A percentile compares a stretch with the other conserved stretches of the same genome.
These are phyloP conservation scores for Phytophthora parvispora DNA, from an alignment of 352 stramenopile genomes.

Conservation along the genomic window DNA sequence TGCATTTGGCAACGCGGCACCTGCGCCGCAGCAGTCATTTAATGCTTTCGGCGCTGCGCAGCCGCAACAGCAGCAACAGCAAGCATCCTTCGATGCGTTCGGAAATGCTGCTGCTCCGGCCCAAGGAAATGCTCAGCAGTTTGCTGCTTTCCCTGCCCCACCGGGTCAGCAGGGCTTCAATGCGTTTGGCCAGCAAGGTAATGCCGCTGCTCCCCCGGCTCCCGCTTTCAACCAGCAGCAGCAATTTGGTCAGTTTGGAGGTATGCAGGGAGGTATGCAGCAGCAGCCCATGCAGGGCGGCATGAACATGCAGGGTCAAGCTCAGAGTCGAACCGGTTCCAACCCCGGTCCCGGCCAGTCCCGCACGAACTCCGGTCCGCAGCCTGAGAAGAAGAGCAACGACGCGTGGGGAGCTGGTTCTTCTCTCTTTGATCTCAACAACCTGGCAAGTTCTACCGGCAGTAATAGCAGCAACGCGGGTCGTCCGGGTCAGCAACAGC, in stretches of 20 bases:
- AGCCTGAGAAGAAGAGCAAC: conserved; percentile 64
- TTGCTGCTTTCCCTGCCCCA: conserved; percentile 51
- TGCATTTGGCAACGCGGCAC: conserved; percentile 47
- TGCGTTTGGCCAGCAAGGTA: conserved; percentile 56
- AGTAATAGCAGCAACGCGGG: conserved; percentile 28
- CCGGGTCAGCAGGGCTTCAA: conserved; percentile 57
- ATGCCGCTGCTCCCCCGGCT: conserved; percentile 35
- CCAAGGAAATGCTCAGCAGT: conserved; percentile 43
- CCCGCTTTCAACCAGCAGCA: conserved; percentile 64
- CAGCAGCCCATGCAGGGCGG: conserved; percentile 50
- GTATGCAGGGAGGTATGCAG: conserved; percentile 51
- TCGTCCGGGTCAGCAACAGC: conserved; percentile 43
- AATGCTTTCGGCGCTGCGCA: conserved; percentile 63
- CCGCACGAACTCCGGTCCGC: conserved; percentile 38
- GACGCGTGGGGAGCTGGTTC: conserved; percentile 87
- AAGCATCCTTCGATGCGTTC: conserved; percentile 74
- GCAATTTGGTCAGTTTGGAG: conserved; percentile 57
- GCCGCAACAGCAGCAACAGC: conserved; percentile 47
- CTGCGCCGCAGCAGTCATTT: conserved; percentile 58
- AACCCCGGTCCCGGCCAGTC: conserved; percentile 46
- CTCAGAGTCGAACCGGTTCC: conserved; percentile 51
- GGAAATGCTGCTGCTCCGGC: conserved; percentile 36
- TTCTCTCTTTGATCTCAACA: conserved; percentile 84
- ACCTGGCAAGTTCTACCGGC: conserved; percentile 53
- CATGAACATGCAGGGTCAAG: conserved; percentile 37